A percentile compares a stretch with the other conserved stretches of the same genome.
These are phyloP conservation scores for Litsea cubeba DNA, from an alignment of 164 flowering plant genomes.

Conservation along the genomic window DNA sequence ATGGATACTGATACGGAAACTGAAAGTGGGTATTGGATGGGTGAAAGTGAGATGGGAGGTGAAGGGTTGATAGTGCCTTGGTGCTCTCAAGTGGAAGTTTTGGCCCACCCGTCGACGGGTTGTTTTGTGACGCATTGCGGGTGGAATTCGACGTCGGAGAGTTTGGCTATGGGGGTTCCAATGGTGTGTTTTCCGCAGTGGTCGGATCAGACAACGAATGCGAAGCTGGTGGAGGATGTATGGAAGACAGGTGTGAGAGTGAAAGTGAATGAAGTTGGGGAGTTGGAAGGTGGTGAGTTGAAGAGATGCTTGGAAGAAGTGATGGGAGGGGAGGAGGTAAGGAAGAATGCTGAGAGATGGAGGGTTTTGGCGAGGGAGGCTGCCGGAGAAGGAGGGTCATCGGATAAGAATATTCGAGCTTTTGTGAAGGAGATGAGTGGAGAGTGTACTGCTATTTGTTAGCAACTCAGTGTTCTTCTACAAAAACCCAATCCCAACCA, in stretches of 20 bases:
- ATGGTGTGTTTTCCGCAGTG: conserved; percentile 28
- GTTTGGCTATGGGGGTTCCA: conserved; percentile 33
- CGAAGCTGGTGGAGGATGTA: conserved; percentile 16
- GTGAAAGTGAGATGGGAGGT: neutral
- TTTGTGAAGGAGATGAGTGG: neutral
- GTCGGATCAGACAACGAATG: conserved; percentile 10
- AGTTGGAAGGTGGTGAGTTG: conserved; percentile 6
- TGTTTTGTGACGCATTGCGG: conserved; percentile 8
- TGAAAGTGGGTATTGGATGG: neutral
- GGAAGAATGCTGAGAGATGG: conserved; percentile 4
- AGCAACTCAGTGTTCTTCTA: too few relatives aligned
- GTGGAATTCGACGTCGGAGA: conserved; percentile 43
- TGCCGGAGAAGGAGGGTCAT: conserved; percentile 3
- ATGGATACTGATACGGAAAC: neutral
- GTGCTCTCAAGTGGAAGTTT: conserved; percentile 12
- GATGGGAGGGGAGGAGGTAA: conserved; percentile 5
- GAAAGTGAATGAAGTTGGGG: neutral
- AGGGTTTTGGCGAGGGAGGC: conserved; percentile 9
- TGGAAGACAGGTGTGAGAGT: conserved; percentile 23
- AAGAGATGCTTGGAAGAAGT: neutral
- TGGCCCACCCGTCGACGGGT: conserved; percentile 9
- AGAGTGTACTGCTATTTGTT: neutral
- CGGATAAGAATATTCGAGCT: conserved; percentile 1
- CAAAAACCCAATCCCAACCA: too few relatives aligned
- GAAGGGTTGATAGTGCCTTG: conserved; percentile 12